Evolutionary conservation across 257 asterid species (phyloP).

Genomic region (Nicotiana undulata): DNA sequence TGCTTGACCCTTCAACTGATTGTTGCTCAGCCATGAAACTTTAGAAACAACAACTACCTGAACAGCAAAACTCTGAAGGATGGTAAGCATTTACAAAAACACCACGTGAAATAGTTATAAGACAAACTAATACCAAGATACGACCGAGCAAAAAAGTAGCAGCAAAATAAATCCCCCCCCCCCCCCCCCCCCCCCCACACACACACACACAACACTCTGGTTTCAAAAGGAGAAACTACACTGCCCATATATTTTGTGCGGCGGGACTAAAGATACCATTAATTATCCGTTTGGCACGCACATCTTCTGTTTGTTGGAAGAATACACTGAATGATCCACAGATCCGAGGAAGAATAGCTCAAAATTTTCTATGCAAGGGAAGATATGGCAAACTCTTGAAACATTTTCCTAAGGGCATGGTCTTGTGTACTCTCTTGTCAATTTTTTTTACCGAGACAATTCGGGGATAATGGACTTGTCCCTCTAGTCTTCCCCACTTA

Average conservation of each 20-base stretch:
- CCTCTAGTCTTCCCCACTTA: neutral
- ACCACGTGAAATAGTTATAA: neutral
- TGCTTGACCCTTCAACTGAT: conserved; percentile 42
- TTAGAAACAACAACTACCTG: conserved; percentile 19
- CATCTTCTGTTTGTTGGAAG: neutral
- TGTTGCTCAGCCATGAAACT: conserved; percentile 58
- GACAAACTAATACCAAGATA: neutral
- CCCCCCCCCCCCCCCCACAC: neutral
- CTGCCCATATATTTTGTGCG: neutral
- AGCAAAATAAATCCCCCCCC: neutral
- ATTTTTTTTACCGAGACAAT: neutral
- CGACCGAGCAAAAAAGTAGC: neutral
- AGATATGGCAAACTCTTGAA: neutral
- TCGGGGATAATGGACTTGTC: neutral
- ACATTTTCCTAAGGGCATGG: neutral
- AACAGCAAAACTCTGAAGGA: neutral
- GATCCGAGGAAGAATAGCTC: neutral
- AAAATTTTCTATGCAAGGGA: neutral
- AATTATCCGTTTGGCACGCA: neutral
- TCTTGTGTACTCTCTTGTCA: neutral
- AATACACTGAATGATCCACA: neutral
- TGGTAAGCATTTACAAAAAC: neutral
- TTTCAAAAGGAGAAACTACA: neutral
- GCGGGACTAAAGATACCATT: neutral
- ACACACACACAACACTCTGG: neutral